These are phyloP conservation scores for Colletotrichum siamense DNA, from an alignment of 2,329 filamentous ascomycete genomes.

Conservation along the genomic window DNA sequence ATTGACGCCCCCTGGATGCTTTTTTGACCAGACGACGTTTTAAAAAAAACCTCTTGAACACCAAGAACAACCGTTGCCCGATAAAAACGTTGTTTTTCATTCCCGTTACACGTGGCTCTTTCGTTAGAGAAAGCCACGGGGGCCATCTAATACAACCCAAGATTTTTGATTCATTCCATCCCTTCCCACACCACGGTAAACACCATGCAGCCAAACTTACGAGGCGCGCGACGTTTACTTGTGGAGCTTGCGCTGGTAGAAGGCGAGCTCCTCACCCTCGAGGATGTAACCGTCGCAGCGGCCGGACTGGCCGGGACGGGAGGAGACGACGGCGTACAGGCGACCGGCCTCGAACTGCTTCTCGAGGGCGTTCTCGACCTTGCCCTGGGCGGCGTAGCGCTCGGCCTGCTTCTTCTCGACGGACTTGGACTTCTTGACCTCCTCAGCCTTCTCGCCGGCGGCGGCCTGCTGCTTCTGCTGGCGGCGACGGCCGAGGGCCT, in stretches of 20 bases:
- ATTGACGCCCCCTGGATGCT: slow-evolving; percentile 11
- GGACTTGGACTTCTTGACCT: slow-evolving; percentile 91
- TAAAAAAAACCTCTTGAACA: slow-evolving; percentile 20
- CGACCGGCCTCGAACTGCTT: slow-evolving; percentile 99
- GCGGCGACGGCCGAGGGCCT: slow-evolving; percentile 85
- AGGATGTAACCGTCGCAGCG: slow-evolving; percentile 97
- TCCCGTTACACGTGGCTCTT: slow-evolving; percentile 18
- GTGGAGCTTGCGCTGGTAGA: slow-evolving; percentile 99
- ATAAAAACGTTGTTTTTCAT: slow-evolving; percentile 22
- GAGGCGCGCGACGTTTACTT: slow-evolving; percentile 70
- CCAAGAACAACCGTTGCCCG: slow-evolving; percentile 23
- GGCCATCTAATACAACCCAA: background rate
- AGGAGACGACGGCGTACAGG: slow-evolving; percentile 91
- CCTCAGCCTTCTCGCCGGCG: slow-evolving; percentile 66
- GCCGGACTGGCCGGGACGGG: slow-evolving; percentile 94
- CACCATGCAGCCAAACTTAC: background rate
- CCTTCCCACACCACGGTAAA: background rate
- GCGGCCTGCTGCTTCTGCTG: slow-evolving; percentile 75
- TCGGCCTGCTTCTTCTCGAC: slow-evolving; percentile 97
- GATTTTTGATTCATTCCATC: background rate
- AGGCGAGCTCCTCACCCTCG: slow-evolving; percentile 98
- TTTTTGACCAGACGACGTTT: slow-evolving; percentile 12
- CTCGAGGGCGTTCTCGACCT: slow-evolving; percentile 92
- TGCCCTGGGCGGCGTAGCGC: slow-evolving; percentile 82
- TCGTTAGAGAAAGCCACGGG: background rate